Conservation (phyloP, 2,329 filamentous ascomycete genomes). For the Paecilomyces variotii region DNA sequence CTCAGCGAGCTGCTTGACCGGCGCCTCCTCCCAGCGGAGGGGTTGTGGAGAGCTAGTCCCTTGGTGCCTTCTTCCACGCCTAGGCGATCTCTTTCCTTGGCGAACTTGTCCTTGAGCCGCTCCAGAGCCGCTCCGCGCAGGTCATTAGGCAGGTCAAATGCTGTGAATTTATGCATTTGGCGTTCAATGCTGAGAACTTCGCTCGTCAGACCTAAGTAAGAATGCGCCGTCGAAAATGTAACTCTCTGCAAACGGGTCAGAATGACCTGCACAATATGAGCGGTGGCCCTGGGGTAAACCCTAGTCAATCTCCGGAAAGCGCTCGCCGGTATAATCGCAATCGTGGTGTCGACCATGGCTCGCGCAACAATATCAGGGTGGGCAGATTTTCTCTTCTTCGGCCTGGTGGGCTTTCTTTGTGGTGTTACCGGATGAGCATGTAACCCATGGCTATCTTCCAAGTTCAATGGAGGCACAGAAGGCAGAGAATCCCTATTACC, state of each 20-base stretch:
- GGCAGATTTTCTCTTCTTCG: conserved; percentile 56
- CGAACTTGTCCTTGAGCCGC: conserved; percentile 88
- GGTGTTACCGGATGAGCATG: conserved; percentile 20
- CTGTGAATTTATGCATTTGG: conserved; percentile 87
- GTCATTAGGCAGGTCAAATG: conserved; percentile 84
- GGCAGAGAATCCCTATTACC: conserved; percentile 38
- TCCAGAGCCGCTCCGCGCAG: conserved; percentile 75
- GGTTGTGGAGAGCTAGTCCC: conserved; percentile 91
- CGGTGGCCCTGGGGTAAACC: conserved; percentile 90
- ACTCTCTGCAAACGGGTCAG: conserved; percentile 89
- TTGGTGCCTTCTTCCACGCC: conserved; percentile 76
- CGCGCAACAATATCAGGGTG: conserved; percentile 97
- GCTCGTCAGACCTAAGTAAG: conserved; percentile 82
- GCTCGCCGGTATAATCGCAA: conserved; percentile 94
- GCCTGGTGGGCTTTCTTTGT: conserved; percentile 14
- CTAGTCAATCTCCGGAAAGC: conserved; percentile 88
- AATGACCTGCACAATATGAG: conserved; percentile 97
- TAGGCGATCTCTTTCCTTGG: conserved; percentile 71
- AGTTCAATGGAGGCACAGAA: conserved; percentile 64
- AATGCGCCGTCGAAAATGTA: conserved; percentile 87
- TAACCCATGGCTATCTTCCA: conserved; percentile 45
- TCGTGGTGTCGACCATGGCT: conserved; percentile 92
- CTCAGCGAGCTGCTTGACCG: conserved; percentile 66
- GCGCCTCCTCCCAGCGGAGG: conserved; percentile 55
- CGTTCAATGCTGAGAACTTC: conserved; percentile 91